Percentiles rank a stretch among this genome's conserved stretches.
Conservation (phyloP, 2,329 filamentous ascomycete genomes). For the Gaeumannomyces tritici region DNA sequence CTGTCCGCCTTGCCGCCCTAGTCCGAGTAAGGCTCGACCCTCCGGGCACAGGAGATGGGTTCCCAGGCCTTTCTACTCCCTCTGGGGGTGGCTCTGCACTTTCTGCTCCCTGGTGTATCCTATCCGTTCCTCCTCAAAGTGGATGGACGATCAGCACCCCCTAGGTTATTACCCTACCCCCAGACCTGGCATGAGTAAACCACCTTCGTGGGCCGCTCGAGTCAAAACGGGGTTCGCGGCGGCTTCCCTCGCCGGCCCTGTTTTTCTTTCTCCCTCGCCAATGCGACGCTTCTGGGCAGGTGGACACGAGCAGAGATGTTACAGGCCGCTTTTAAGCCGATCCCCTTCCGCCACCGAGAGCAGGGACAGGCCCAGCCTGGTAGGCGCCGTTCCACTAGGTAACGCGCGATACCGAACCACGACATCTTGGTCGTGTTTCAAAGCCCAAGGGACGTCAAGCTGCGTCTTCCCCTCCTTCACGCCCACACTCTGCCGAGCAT, state of each 20-base stretch:
- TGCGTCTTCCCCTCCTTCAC: not conserved
- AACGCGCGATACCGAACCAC: not conserved
- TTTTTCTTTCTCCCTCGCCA: conserved; percentile 1
- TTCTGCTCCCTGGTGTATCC: not conserved
- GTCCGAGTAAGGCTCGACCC: conserved; percentile 9
- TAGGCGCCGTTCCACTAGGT: not conserved
- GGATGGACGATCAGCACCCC: not conserved
- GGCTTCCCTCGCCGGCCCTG: not conserved
- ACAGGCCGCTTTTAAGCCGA: not conserved
- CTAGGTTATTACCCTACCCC: not conserved
- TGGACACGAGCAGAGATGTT: not conserved
- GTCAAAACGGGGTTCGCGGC: not conserved
- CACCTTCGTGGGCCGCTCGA: not conserved
- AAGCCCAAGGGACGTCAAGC: not conserved
- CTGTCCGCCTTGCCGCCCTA: conserved; percentile 9
- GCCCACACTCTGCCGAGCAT: not conserved
- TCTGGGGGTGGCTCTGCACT: not conserved
- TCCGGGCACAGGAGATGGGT: conserved; percentile 1
- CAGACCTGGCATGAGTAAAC: not conserved
- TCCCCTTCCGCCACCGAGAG: not conserved
- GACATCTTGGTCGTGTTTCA: not conserved
- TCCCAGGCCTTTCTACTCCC: not conserved
- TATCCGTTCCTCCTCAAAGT: not conserved
- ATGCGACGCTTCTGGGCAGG: not conserved
- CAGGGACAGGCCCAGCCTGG: not conserved